Base-by-base conservation (phyloP, 441 rosid species). In the Eruca vesicaria region DNA sequence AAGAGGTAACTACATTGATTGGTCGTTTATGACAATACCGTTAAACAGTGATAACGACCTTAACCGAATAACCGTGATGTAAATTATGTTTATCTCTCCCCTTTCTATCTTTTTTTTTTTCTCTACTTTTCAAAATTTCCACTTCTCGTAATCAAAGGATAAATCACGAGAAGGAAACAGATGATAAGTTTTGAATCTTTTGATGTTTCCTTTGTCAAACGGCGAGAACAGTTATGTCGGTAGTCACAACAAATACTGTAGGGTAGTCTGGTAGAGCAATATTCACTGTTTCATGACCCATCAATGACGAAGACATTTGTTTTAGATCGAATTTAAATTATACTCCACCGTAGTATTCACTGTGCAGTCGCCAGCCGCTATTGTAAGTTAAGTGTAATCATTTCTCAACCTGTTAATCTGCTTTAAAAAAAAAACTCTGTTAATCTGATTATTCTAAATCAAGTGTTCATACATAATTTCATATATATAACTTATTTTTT, bases 11-110 rank as follows among this genome's bases (percentile, higher is more conserved):
- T 53, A 16, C 32, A 19, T 19, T 65, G 66, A 56, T 45, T 29
- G 66, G 20, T 5, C 52, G 58, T 74, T 66, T 66, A 45, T 21
- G 61, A 66, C 53, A 45, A 66, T 45, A 66, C 78, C 72, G 78
- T 66, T 74, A 74, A 66, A 66, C 61, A 74, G 67, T 74, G 67
- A 45, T 74, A 74, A 74, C 72, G 72, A 66, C 72, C 36, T 66
- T 66, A 66, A 74, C 67, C 38, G 72, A 66, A 72, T 66, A 66
- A 74, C 67, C 38, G 72, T 74, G 78, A 45, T 57, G 31, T 57
- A 26, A 43, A 45, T 32, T 62, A 14, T 67, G 61, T 74, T 67
- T 61, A 45, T 45, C 70, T 26, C 21, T n/a, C 33, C 52, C 19
- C 20, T 9, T 28, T 6, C 33, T 12, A 38, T 29, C n/a, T 15